Percentiles rank a stretch among this genome's conserved stretches.
Evolutionary conservation across 1,284 basidiomycete species (phyloP).

Genomic region (Coniferiporia weirii): DNA sequence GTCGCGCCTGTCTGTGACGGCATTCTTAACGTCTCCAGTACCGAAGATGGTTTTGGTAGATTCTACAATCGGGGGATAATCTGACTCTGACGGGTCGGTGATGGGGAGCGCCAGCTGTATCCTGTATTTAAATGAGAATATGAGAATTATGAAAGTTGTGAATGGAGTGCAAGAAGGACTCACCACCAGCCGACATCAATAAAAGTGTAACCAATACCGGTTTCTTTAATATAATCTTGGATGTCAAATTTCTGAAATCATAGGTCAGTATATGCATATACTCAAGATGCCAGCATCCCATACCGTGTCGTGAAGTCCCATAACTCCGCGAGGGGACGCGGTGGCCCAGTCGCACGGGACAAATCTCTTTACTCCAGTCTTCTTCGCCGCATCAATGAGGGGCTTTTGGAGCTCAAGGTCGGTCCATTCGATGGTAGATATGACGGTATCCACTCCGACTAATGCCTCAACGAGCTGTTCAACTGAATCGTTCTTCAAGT

Average conservation of each 20-base stretch:
- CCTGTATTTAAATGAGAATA: background rate
- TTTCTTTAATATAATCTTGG: constrained; percentile 8
- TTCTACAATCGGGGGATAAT: background rate
- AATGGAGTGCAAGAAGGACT: background rate
- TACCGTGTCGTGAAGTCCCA: constrained; percentile 3
- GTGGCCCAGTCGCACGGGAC: constrained; percentile 19
- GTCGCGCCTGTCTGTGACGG: constrained; percentile 15
- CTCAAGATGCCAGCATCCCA: background rate
- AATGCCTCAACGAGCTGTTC: constrained; percentile 2
- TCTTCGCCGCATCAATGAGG: constrained; percentile 15
- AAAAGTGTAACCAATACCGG: constrained; percentile 17
- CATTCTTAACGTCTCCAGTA: constrained; percentile 14
- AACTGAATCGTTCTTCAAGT: background rate
- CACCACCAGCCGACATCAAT: constrained; percentile 20
- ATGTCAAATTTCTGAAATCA: constrained; percentile 14
- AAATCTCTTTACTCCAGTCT: constrained; percentile 14
- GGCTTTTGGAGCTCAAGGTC: constrained; percentile 3
- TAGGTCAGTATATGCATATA: background rate
- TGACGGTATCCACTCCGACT: constrained; percentile 10
- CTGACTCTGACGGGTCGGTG: background rate
- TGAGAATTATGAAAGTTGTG: background rate
- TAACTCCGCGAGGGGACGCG: constrained; percentile 7
- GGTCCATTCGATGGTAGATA: background rate
- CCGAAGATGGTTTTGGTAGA: background rate
- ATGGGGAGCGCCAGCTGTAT: constrained; percentile 8